Base-by-base conservation (phyloP, 805 yeast species). In the Candida germanica region DNA sequence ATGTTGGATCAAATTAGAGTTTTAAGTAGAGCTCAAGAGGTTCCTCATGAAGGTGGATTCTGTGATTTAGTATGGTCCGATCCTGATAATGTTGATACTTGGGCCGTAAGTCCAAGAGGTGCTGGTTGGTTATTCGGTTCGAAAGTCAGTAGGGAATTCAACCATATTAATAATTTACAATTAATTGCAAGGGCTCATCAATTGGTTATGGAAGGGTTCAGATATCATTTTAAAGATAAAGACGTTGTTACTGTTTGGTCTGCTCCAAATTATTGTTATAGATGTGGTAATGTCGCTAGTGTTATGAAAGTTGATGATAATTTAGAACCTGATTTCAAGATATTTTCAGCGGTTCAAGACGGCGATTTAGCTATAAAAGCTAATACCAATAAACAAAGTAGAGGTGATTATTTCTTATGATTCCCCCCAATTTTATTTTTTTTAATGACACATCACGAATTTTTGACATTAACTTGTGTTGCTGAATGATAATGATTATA, bases 51-150 rank as follows among this genome's bases (percentile, higher is more conserved):
- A 65, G 98, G 98, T 49, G 98, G 97, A 2, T 91, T 91, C 60
- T 93, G 97, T 56, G 98, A 91, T 61, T 75, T 91, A 51, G 89
- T 91, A 26, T 91, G 98, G 98, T 83, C 94, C 14, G 98, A 91
- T 56, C 98, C 98, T 1, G 98, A 91, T 58, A 89, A 89, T 53
- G 96, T 89, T 29, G 96, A 87, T 50, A 87, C 96, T 9, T 91
- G 98, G 98, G 96, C 95, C 15, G 96, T 93, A 14, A 83, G 94
- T 18, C 96, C 97, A 21, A 76, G 98, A 55, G 98, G 98, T 43
- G 98, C 98, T 0, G 98, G 98, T 9, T 91, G 98, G 98, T 66
- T 91, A 35, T 91, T 91, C 59, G 98, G 98, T 16, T 77, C 88
- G 29, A 83, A 84, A 58, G 97, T 93, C 16, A 93, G 96, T 12